Evolutionary conservation across 169 alveolate genomes (phyloP), one percentile per base, ranked within the genome.

Genomic region (Plasmodium ovale): DNA sequence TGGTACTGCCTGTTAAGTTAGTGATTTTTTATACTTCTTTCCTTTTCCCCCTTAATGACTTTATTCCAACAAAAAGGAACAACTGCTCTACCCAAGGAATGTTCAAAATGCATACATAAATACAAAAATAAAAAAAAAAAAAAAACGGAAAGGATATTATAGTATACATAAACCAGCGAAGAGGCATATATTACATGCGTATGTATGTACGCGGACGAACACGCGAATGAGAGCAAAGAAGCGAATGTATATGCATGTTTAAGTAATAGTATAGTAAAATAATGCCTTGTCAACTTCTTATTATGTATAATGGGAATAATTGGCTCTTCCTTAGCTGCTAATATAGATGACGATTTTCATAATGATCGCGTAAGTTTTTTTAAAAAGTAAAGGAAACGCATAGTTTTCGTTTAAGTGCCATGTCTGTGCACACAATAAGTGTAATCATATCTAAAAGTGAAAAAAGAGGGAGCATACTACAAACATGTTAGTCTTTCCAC

Each of bases 231-330:
- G n/a, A 21, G 31, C 19, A 56, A 27, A 72, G n/a, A 72, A 27
- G 47, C 53, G 31, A n/a, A 25, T 33, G 51, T 72, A 37, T 59
- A 47, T 31, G 25, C 3, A 51, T 31, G 27, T 37, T 7, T n/a
- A n/a, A n/a, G n/a, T n/a, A n/a, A n/a, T n/a, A n/a, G 31, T 37
- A 42, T 42, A 25, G 3, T 16, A 42, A 47, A 47, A 56, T 56
- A 73, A 73, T 73, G 87, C 60, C 33, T 35, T 58, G 49, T 56
- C 19, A 42, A 21, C 23, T 35, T 16, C 12, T 31, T 37, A 56
- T 73, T 73, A 54, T 73, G 87, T 73, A 73, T 73, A 73, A 73
- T 73, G 87, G 87, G 87, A 47, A 73, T 73, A 73, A 73, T 73
- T 14, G 72, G 72, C 58, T 73, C 87, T 35, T 56, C 87, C 25